These are phyloP conservation scores for Ophiobolus disseminans DNA, from an alignment of 2,329 filamentous ascomycete species.

Conservation along the genomic window DNA sequence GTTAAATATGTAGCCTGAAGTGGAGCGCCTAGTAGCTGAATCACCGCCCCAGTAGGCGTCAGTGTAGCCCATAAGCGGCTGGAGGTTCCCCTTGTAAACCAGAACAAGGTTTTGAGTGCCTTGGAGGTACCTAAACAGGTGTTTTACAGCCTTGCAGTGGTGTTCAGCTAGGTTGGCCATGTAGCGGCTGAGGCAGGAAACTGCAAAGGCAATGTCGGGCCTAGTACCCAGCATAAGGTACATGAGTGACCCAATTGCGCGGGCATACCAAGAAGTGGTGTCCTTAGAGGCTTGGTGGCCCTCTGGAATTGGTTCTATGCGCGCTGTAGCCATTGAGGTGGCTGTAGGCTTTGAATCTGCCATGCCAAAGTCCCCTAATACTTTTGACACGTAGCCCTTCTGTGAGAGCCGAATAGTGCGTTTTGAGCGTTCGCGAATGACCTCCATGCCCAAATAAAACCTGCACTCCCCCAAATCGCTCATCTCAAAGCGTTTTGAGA, in stretches of 20 bases:
- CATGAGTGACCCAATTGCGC: constrained; percentile 21
- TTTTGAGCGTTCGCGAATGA: constrained; percentile 17
- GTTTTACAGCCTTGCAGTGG: constrained; percentile 13
- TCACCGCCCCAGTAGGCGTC: constrained; percentile 26
- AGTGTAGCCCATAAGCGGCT: constrained; percentile 17
- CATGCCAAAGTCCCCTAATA: constrained; percentile 7
- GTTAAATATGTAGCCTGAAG: constrained; percentile 27
- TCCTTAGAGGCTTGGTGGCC: constrained; percentile 1
- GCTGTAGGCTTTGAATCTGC: not conserved
- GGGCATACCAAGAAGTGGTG: constrained; percentile 10
- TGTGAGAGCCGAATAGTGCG: constrained; percentile 13
- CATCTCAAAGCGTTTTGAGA: constrained; percentile 31
- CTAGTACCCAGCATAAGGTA: constrained; percentile 28
- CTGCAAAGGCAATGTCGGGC: constrained; percentile 21
- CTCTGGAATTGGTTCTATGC: not conserved
- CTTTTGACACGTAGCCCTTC: constrained; percentile 27
- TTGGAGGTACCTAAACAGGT: constrained; percentile 6
- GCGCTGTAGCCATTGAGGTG: constrained; percentile 2
- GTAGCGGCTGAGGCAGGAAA: constrained; percentile 17
- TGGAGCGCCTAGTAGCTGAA: constrained; percentile 17
- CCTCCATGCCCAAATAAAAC: constrained; percentile 35
- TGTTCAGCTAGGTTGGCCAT: constrained; percentile 12
- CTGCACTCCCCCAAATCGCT: constrained; percentile 23
- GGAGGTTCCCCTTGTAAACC: constrained; percentile 10
- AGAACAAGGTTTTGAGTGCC: constrained; percentile 10